These are phyloP conservation scores for Entrophospora sp. DNA, from an alignment of 192 early-diverging fungal species.

Conservation along the genomic window DNA sequence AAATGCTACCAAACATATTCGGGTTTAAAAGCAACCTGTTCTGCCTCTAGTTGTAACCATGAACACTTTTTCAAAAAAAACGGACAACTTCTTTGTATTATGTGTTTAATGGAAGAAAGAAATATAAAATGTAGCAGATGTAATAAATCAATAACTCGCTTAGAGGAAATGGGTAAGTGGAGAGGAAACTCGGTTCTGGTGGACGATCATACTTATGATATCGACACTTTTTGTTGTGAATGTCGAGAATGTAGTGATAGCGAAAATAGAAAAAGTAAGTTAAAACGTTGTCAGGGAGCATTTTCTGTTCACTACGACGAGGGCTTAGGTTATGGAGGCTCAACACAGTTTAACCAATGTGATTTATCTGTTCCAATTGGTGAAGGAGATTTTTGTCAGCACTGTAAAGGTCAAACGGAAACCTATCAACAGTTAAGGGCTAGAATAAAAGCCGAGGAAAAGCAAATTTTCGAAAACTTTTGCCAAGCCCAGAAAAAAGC, in stretches of 20 bases:
- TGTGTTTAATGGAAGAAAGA: no score
- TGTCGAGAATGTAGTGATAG: no score
- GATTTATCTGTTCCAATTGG: not conserved
- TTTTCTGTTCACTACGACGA: no score
- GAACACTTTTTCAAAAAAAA: not conserved
- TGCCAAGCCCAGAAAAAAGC: not conserved
- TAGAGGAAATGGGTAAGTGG: no score
- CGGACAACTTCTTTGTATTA: no score
- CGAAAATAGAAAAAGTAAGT: no score
- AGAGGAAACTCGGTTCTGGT: no score
- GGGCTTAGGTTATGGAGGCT: not conserved
- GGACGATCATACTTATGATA: no score
- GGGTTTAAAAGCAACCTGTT: not conserved
- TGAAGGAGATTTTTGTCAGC: not conserved
- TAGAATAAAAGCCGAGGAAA: not conserved
- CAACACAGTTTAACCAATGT: not conserved
- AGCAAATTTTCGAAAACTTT: not conserved
- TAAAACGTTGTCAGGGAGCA: no score
- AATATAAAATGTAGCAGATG: no score
- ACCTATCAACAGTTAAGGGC: not conserved
- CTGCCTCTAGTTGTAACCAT: not conserved
- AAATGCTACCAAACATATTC: not conserved
- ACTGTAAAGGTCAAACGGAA: not conserved
- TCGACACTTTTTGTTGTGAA: no score
- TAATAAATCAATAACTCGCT: no score